phyloP scores from a whole-genome alignment of 768 basidiomycete genomes.

The Suillus paluster region DNA sequence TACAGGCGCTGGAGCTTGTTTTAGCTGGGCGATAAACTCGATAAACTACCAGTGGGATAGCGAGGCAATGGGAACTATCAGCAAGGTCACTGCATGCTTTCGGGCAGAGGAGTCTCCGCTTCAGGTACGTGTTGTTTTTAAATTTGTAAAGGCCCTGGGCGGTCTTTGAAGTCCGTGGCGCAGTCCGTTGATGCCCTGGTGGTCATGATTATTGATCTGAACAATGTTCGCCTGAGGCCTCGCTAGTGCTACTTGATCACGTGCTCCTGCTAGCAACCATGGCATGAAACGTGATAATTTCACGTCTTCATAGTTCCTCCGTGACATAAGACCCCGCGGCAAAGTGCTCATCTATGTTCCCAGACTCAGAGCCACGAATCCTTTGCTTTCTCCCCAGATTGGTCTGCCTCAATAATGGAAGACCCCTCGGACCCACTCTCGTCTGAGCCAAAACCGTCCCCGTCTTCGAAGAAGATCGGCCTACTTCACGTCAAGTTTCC shows the following conservation, averaged over 20 bases:
- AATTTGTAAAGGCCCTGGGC: too few species aligned
- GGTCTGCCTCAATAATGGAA: conserved; percentile 12
- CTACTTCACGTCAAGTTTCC: conserved; percentile 39
- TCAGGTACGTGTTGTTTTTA: neutral
- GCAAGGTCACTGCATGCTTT: neutral
- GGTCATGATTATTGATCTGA: neutral
- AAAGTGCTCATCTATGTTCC: conserved; percentile 11
- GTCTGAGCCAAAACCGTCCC: neutral
- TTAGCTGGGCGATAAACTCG: neutral
- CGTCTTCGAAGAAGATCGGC: conserved; percentile 11
- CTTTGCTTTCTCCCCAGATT: conserved; percentile 11
- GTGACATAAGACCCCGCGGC: conserved; percentile 6
- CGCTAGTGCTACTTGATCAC: conserved; percentile 9
- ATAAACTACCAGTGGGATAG: neutral
- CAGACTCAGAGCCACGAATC: conserved; percentile 10
- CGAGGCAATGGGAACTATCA: neutral
- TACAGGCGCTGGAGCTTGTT: neutral
- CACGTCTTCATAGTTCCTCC: conserved; percentile 10
- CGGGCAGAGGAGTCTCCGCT: neutral
- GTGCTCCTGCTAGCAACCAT: conserved; percentile 12
- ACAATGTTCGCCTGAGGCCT: neutral
- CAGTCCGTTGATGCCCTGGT: neutral
- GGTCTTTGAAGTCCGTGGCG: neutral
- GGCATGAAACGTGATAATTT: neutral
- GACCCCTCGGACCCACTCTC: neutral